Evolutionary conservation across 352 stramenopile species (phyloP).

Genomic region (Phytophthora rubi): DNA sequence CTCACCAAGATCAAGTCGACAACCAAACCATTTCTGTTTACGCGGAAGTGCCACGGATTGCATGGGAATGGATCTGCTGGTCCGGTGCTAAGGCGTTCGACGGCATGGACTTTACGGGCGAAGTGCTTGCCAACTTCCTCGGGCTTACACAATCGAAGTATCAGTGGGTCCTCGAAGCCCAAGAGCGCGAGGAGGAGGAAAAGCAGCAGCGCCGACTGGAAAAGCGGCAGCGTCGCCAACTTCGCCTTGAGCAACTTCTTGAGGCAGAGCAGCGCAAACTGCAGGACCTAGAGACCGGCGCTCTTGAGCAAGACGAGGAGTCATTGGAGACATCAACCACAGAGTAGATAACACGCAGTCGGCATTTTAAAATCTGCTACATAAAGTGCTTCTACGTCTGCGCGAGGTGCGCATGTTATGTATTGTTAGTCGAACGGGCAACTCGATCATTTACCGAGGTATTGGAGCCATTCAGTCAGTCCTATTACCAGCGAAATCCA

Average conservation of each 20-base stretch:
- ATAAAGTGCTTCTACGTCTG: neutral
- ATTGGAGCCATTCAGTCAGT: no score
- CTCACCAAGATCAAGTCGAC: neutral
- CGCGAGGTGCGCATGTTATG: neutral
- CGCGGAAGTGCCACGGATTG: slow-evolving; percentile 32
- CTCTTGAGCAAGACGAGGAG: slow-evolving; percentile 3
- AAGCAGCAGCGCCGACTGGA: slow-evolving; percentile 62
- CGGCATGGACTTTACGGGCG: slow-evolving; percentile 78
- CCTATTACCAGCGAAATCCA: no score
- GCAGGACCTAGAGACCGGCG: slow-evolving; percentile 57
- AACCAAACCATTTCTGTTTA: slow-evolving; percentile 1
- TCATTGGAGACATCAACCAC: slow-evolving; percentile 11
- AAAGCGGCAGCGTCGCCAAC: slow-evolving; percentile 62
- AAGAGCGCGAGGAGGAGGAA: slow-evolving; percentile 76
- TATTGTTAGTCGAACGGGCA: neutral
- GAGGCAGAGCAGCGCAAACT: slow-evolving; percentile 76
- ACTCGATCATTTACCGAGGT: neutral
- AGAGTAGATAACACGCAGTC: slow-evolving; percentile 6
- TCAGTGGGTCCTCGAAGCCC: slow-evolving; percentile 82
- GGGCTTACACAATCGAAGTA: slow-evolving; percentile 87
- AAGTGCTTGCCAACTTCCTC: slow-evolving; percentile 83
- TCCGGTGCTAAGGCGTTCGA: slow-evolving; percentile 70
- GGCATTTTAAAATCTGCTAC: neutral
- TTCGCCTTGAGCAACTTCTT: slow-evolving; percentile 72
- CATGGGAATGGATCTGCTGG: slow-evolving; percentile 74